A percentile compares a stretch with the other conserved stretches of the same genome.
Conservation (phyloP, 2,329 filamentous ascomycete genomes). For the Fusarium sp. region DNA sequence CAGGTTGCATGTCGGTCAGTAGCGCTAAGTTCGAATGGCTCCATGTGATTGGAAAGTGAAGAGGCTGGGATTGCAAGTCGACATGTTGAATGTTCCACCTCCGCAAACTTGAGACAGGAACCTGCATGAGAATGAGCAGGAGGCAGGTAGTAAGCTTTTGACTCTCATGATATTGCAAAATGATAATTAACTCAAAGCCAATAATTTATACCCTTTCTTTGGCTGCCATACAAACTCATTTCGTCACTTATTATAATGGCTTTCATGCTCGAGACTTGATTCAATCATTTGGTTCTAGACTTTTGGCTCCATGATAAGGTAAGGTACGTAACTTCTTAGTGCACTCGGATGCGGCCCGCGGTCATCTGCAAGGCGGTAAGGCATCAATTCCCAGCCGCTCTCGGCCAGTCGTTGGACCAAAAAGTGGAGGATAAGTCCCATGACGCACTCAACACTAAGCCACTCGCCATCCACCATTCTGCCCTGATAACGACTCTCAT, state of each 20-base stretch:
- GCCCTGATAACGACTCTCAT: constrained; percentile 39
- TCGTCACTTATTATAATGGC: not conserved
- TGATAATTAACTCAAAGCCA: not conserved
- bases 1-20: constrained; percentile 48
- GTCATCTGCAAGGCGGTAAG: constrained; percentile 39
- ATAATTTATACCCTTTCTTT: not conserved
- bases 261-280: not conserved
- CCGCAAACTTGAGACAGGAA: constrained; percentile 10
- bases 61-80: constrained; percentile 5
- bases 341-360: constrained; percentile 23
- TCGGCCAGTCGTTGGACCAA: constrained; percentile 27
- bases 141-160: not conserved
- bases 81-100: not conserved
- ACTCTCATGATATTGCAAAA: not conserved
- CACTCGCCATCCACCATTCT: constrained; percentile 40
- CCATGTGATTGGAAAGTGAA: not conserved
- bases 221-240: not conserved
- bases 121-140: constrained; percentile 6
- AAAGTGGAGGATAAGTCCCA: constrained; percentile 46
- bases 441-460: constrained; percentile 50
- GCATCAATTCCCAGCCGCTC: constrained; percentile 35
- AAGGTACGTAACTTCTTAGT: constrained; percentile 24
- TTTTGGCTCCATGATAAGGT: constrained; percentile 12
- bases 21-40: not conserved
- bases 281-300: constrained; percentile 10